A percentile compares a stretch with the other conserved stretches of the same genome.
Evolutionary conservation across 2,329 filamentous ascomycete genomes (phyloP).

Genomic region (Colletotrichum cordylinicola): DNA sequence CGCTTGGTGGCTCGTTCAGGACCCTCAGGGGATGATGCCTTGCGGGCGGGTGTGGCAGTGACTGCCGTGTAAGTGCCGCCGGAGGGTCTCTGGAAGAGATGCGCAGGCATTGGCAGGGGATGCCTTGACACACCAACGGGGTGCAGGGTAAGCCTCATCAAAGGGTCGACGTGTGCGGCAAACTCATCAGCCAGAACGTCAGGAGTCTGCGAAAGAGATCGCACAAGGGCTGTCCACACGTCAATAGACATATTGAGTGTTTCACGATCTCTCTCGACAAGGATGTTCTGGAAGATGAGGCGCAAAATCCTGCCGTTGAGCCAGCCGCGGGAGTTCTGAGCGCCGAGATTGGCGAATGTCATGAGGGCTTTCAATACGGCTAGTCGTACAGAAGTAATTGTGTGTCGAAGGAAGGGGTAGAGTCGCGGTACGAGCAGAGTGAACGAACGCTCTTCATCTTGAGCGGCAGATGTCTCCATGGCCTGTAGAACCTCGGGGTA

Average conservation of each 20-base stretch:
- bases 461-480: slow-evolving; percentile 88
- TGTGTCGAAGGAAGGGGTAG: slow-evolving; percentile 95
- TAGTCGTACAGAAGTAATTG: slow-evolving; percentile 92
- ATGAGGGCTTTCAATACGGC: slow-evolving; percentile 91
- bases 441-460: slow-evolving; percentile 88
- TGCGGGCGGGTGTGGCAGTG: slow-evolving; percentile 48
- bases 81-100: slow-evolving; percentile 91
- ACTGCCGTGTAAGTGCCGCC: slow-evolving; percentile 77
- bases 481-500: slow-evolving; percentile 91
- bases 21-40: slow-evolving; percentile 57
- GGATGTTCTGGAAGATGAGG: slow-evolving; percentile 91
- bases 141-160: slow-evolving; percentile 85
- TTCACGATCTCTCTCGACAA: slow-evolving; percentile 88
- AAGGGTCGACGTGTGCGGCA: slow-evolving; percentile 74
- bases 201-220: slow-evolving; percentile 68
- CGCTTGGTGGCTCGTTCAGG: slow-evolving; percentile 74
- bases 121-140: slow-evolving; percentile 92
- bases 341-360: slow-evolving; percentile 89
- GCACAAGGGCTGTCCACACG: slow-evolving; percentile 83
- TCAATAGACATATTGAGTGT: slow-evolving; percentile 85
- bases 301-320: slow-evolving; percentile 88
- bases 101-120: slow-evolving; percentile 89
- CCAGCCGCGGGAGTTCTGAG: slow-evolving; percentile 84
- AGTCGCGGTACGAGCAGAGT: slow-evolving; percentile 89
- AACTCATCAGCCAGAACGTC: slow-evolving; percentile 76